Percentiles rank a stretch among this genome's conserved stretches.
phyloP scores from a whole-genome alignment of 306 rosid genomes.

The Quercus dentata region DNA sequence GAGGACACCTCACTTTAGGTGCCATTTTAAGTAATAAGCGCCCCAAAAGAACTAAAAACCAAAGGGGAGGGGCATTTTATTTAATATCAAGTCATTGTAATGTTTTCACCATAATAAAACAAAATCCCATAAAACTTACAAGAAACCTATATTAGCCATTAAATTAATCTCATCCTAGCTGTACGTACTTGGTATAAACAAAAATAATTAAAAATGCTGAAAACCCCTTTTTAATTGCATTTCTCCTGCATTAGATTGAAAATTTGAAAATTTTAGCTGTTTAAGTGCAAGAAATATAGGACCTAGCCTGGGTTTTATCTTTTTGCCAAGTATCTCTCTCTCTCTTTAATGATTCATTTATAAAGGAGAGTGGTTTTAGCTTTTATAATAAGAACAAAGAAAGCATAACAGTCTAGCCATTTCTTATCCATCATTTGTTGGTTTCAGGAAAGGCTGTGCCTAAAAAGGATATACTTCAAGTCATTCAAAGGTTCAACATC shows the following conservation, averaged over 20 bases:
- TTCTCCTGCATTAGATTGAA: too few species aligned
- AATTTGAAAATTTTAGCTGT: too few species aligned
- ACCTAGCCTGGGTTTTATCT: background rate
- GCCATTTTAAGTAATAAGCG: background rate
- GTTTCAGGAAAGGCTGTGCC: constrained; percentile 76
- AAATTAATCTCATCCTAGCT: background rate
- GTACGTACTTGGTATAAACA: background rate
- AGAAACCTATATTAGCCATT: background rate
- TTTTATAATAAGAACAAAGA: background rate
- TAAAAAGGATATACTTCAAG: constrained; percentile 64
- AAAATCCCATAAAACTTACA: background rate
- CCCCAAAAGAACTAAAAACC: background rate
- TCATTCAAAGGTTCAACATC: constrained; percentile 77
- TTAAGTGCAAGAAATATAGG: background rate
- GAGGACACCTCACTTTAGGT: background rate
- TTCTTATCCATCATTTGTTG: constrained; percentile 22
- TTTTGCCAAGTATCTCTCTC: background rate
- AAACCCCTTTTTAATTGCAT: background rate
- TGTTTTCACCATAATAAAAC: background rate
- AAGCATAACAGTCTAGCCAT: background rate
- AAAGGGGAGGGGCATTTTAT: background rate
- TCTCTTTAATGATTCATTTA: background rate
- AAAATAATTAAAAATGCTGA: background rate
- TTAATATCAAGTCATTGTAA: background rate
- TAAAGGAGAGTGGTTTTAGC: background rate